Percentiles rank a stretch among this genome's conserved stretches.
Conservation (phyloP, 2,329 filamentous ascomycete genomes). For the Aureobasidium uvarum region DNA sequence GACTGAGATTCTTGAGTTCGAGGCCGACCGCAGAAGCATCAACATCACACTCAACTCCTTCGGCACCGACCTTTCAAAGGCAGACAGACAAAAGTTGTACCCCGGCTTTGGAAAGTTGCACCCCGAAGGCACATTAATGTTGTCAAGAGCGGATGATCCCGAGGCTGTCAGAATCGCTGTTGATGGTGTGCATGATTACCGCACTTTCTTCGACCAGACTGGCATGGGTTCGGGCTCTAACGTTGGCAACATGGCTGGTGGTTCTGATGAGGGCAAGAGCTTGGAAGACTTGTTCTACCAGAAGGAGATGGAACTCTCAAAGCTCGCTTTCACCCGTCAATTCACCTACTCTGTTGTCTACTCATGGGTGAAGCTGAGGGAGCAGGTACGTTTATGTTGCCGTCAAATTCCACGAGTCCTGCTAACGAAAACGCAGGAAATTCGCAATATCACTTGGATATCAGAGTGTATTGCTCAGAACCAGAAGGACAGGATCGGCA, state of each 20-base stretch:
- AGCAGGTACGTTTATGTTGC: constrained; percentile 68
- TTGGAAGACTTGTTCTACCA: constrained; percentile 98
- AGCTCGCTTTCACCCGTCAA: constrained; percentile 90
- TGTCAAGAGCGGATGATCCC: constrained; percentile 89
- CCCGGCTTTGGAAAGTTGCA: constrained; percentile 88
- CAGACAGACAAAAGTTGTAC: constrained; percentile 93
- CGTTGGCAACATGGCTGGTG: constrained; percentile 80
- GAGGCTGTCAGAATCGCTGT: constrained; percentile 93
- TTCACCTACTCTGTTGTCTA: constrained; percentile 96
- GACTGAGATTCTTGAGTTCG: constrained; percentile 93
- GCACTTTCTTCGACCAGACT: constrained; percentile 93
- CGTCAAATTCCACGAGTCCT: not conserved
- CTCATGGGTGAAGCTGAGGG: constrained; percentile 94
- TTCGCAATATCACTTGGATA: constrained; percentile 99
- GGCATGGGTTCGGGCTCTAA: constrained; percentile 65
- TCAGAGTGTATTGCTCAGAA: constrained; percentile 99
- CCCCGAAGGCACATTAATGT: constrained; percentile 91
- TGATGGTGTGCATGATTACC: constrained; percentile 90
- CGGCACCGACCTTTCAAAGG: constrained; percentile 91
- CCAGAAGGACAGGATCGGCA: constrained; percentile 97
- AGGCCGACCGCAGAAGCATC: constrained; percentile 93
- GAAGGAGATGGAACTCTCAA: constrained; percentile 98
- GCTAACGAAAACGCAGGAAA: constrained; percentile 65
- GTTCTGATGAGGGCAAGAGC: constrained; percentile 79
- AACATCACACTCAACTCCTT: constrained; percentile 99